Evolutionary conservation across 306 rosid genomes (phyloP).

Genomic region (Cicer yamashitae): DNA sequence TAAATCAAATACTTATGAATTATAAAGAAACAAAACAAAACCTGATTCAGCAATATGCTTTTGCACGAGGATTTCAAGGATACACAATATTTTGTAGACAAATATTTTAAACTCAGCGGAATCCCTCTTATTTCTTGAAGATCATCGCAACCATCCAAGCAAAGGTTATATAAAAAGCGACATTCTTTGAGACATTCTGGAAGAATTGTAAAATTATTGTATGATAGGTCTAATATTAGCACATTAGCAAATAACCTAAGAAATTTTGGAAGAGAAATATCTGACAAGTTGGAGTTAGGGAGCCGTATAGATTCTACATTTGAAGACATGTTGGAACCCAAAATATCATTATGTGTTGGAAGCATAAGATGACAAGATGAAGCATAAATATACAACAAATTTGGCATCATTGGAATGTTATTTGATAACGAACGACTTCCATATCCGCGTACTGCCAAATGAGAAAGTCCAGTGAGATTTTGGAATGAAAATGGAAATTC

Average conservation of each 20-base stretch:
- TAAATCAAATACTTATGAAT: neutral
- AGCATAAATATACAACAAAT: neutral
- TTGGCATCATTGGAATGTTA: neutral
- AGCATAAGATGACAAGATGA: neutral
- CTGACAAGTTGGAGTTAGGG: neutral
- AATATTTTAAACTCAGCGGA: neutral
- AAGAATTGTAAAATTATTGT: neutral
- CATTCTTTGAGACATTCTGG: neutral
- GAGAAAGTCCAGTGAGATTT: too few relatives aligned
- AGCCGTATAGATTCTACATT: neutral
- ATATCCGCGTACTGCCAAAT: too few relatives aligned
- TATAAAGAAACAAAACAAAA: neutral
- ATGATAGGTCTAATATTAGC: neutral
- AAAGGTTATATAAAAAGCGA: neutral
- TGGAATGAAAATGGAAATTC: too few relatives aligned
- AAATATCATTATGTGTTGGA: neutral
- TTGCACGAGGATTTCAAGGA: conserved; percentile 1
- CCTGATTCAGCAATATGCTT: conserved; percentile 24
- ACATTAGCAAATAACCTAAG: neutral
- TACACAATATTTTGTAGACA: neutral
- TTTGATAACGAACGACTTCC: neutral
- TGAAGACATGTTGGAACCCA: neutral
- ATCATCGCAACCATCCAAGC: neutral
- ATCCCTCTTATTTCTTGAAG: conserved; percentile 7
- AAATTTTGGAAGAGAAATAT: neutral